Base-by-base conservation (phyloP, 148 eudicot genomes). In the Bassia scoparia region DNA sequence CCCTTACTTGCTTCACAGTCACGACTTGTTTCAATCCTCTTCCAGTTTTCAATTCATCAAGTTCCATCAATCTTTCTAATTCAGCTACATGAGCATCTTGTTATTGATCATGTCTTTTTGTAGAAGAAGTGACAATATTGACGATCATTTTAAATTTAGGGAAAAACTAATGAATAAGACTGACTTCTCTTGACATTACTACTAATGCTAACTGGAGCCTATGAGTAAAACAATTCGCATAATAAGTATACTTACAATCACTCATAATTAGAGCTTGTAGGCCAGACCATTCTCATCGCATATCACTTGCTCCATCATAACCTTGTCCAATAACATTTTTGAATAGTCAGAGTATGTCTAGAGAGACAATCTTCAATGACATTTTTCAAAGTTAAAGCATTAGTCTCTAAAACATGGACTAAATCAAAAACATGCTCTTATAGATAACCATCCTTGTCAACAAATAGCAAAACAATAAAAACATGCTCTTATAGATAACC, bases 191-290 rank as follows among this genome's bases (percentile, higher is more conserved):
- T 13, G 70, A 7, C 3, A 70, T 63, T 12, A 38, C 70, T 34
- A 50, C 70, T 12, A 74, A 44, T 16, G 62, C 77, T 10, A 74
- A 52, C 5, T 64, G 61, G 3, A 73, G 23, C 3, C 61, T 26
- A 38, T 73, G 76, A 33, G 75, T 38, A 17, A 71, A 44, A 60
- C 67, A 71, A 71, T 58, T 55, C 26, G 60, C 55, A 44, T 43
- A 62, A 50, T 73, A 64, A 1, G 69, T 61, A 73, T 33, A 73
- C 11, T 68, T 34, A 33, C 69, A 73, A 11, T 73, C 69, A 10
- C 24, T n/a, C 12, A 31, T 9, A 16, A 73, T 7, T 23, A 73
- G 13, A 33, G 69, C 76, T 63, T 73, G 46, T 2, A 73, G 9
- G 2, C 76, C 60, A 6, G 18, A 12, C 59, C 48, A 63, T 17